These are phyloP conservation scores for Athelia psychrophila DNA, from an alignment of 1,284 basidiomycete genomes.

Conservation along the genomic window DNA sequence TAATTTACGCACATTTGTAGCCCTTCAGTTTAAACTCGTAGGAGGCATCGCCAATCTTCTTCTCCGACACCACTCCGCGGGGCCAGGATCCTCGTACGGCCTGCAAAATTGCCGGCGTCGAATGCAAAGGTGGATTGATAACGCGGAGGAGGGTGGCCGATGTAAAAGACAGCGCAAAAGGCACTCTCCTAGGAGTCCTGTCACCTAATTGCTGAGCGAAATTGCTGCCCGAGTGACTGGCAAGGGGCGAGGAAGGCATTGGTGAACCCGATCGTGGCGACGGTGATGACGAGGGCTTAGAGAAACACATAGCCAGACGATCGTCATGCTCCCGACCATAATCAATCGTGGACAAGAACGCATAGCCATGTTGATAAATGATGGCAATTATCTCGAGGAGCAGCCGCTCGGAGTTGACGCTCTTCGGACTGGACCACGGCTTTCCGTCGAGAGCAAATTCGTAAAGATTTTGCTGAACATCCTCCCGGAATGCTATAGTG, in stretches of 20 bases:
- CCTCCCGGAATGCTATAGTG: conserved; percentile 50
- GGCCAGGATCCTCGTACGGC: conserved; percentile 79
- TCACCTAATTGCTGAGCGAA: conserved; percentile 28
- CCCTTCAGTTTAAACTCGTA: conserved; percentile 81
- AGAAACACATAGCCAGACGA: conserved; percentile 66
- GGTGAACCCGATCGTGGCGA: conserved; percentile 25
- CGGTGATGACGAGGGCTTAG: conserved; percentile 34
- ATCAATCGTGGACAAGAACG: conserved; percentile 66
- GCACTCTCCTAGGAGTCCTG: conserved; percentile 34
- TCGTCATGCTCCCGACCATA: conserved; percentile 77
- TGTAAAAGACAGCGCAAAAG: conserved; percentile 73
- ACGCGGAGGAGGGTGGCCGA: conserved; percentile 68
- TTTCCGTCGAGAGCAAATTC: conserved; percentile 66
- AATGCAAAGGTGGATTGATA: conserved; percentile 66
- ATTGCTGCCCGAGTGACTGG: conserved; percentile 31
- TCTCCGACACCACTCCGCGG: conserved; percentile 71
- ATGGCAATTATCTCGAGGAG: conserved; percentile 62
- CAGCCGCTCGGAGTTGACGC: conserved; percentile 60
- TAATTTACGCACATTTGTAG: conserved; percentile 59
- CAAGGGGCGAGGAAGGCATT: conserved; percentile 23
- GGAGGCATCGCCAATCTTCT: conserved; percentile 65
- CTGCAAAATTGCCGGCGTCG: conserved; percentile 74
- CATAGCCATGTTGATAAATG: conserved; percentile 61
- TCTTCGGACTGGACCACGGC: conserved; percentile 71
- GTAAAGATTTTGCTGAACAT: conserved; percentile 53